phyloP scores from a whole-genome alignment of 169 alveolate genomes.

The Fabrea salina region DNA sequence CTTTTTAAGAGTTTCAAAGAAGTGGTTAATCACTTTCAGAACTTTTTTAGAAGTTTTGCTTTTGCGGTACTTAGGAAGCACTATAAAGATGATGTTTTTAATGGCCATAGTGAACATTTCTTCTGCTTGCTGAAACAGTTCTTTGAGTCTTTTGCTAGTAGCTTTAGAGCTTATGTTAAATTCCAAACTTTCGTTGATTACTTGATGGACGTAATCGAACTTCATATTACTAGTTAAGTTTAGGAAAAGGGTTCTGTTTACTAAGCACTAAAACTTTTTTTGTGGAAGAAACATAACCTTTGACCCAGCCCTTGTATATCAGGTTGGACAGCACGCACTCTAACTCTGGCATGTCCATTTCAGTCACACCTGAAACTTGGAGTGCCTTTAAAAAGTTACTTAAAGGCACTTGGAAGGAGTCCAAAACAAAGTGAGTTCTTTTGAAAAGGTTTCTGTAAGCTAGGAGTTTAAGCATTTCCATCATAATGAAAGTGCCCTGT shows the following conservation, averaged over 20 bases:
- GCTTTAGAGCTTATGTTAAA: too few species aligned
- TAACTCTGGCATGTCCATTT: slow-evolving; percentile 35
- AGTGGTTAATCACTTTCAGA: too few species aligned
- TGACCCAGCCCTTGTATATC: slow-evolving; percentile 42
- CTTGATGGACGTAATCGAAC: too few species aligned
- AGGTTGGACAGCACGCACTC: slow-evolving; percentile 53
- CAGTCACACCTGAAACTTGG: slow-evolving; percentile 28
- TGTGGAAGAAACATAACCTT: slow-evolving; percentile 51
- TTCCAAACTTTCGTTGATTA: too few species aligned
- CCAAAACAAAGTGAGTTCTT: not conserved
- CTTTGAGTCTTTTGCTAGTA: too few species aligned
- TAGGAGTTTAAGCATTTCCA: slow-evolving; percentile 41
- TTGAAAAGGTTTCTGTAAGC: slow-evolving; percentile 41
- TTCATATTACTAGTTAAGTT: too few species aligned
- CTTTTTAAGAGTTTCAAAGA: too few species aligned
- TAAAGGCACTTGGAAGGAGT: not conserved
- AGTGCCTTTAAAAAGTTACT: not conserved
- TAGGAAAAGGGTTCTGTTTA: slow-evolving; percentile 47
- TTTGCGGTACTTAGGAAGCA: too few species aligned
- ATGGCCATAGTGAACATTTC: too few species aligned
- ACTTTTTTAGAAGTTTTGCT: too few species aligned
- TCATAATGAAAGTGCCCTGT: slow-evolving; percentile 41
- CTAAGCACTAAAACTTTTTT: slow-evolving; percentile 41
- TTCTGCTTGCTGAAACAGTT: too few species aligned
- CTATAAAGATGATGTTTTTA: too few species aligned